Evolutionary conservation across 768 basidiomycete species (phyloP).

Genomic region (Podaxis mareebaensis): DNA sequence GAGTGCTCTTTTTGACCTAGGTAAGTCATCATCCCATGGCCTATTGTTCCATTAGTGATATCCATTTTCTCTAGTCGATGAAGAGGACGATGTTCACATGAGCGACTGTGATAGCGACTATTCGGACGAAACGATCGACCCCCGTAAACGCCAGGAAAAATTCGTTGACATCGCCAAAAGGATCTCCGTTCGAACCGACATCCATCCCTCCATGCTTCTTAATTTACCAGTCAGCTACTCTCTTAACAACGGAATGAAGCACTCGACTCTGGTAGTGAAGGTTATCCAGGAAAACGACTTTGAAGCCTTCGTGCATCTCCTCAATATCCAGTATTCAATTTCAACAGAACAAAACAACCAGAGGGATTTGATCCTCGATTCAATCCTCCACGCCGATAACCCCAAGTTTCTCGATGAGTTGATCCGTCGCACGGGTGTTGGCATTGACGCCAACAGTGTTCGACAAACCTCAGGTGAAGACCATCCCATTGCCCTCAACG

Average conservation of each 20-base stretch:
- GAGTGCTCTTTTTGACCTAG: conserved; percentile 32
- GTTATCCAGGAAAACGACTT: conserved; percentile 47
- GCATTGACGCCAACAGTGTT: conserved; percentile 32
- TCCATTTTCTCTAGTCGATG: conserved; percentile 27
- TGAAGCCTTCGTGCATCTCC: conserved; percentile 49
- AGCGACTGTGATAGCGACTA: conserved; percentile 38
- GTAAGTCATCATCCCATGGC: conserved; percentile 22
- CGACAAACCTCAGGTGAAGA: conserved; percentile 25
- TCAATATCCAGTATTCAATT: conserved; percentile 39
- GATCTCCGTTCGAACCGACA: conserved; percentile 43
- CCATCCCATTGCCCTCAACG: conserved; percentile 29
- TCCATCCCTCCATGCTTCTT: conserved; percentile 42
- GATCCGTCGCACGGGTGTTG: conserved; percentile 52
- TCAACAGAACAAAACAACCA: conserved; percentile 22
- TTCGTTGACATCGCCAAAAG: conserved; percentile 57
- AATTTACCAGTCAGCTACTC: neutral
- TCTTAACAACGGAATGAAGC: neutral
- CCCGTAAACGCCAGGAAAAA: conserved; percentile 32
- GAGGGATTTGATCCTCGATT: conserved; percentile 23
- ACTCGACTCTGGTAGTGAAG: conserved; percentile 29
- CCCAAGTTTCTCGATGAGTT: conserved; percentile 56
- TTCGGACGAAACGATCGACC: conserved; percentile 39
- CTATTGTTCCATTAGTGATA: neutral
- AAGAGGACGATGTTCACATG: conserved; percentile 35
- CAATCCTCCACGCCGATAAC: conserved; percentile 41